Evolutionary conservation across 2,329 filamentous ascomycete genomes (phyloP), one percentile per base, ranked within the genome.

Genomic region (Scytalidium lignicola): DNA sequence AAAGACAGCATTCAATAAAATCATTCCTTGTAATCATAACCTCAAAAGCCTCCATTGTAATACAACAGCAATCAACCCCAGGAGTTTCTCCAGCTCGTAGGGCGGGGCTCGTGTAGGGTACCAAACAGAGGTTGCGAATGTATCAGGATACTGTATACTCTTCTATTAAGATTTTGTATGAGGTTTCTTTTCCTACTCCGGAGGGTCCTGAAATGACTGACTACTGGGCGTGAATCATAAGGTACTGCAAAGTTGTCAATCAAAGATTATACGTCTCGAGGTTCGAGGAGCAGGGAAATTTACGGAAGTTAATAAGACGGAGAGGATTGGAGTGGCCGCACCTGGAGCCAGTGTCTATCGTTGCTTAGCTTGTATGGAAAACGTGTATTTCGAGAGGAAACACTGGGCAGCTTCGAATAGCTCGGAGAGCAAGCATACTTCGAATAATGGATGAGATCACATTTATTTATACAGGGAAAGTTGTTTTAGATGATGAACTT

Each of bases 1-100:
- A 96, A n/a, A 96, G 66, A 86, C 74, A 48, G 91, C 91, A 72
- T 72, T 79, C 75, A 54, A 96, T 85, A 68, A 96, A 96, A 10
- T 83, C 86, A 49, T 80, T 75, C 51, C 80, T 67, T n/a, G 68
- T 74, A 48, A 90, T 81, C 52, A 93, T 76, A 41, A 76, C 72
- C 62, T 83, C 71, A 64, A 95, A 95, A 2, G 76, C 74, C 9
- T 80, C 77, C 66, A 76, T 79, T 18, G 75, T 78, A 15, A 86
- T 81, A 62, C 86, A 95, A 74, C 90, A 81, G 75, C 96, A 96
- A 69, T 95, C 82, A 40, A 81, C 75, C 62, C 88, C 90, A 64
- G 92, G 68, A 56, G 79, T 62, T 71, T 96, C 91, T 61, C 85
- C 87, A 2, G 78, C 72, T 20, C 91, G 83, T 1, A 91, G 90